A percentile compares a stretch with the other conserved stretches of the same genome.
These are phyloP conservation scores for Chlamydomonas sp. DNA, from an alignment of 139 green algal genomes.

Conservation along the genomic window DNA sequence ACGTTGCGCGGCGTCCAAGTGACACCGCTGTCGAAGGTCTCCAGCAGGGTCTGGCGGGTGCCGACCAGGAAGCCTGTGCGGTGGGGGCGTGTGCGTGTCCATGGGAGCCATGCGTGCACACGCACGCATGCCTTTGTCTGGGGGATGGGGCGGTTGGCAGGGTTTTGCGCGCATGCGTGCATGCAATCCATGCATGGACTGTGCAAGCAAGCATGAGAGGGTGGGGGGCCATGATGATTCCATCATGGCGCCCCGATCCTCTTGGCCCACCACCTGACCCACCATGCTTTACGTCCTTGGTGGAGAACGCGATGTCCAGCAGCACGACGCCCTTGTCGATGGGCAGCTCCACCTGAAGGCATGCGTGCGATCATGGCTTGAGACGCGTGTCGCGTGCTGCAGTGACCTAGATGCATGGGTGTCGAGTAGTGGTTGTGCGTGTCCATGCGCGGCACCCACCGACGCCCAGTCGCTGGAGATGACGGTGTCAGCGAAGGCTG, in stretches of 20 bases:
- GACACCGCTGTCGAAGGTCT: slow-evolving; percentile 92
- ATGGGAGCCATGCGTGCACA: background rate
- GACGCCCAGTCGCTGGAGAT: slow-evolving; percentile 11
- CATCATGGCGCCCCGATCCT: background rate
- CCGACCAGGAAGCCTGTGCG: slow-evolving; percentile 87
- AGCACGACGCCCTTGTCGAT: slow-evolving; percentile 88
- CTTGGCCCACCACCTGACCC: background rate
- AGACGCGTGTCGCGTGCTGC: background rate
- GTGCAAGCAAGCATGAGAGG: background rate
- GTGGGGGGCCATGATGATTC: background rate
- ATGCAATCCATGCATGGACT: background rate
- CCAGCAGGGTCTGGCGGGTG: slow-evolving; percentile 92
- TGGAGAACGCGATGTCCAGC: slow-evolving; percentile 91
- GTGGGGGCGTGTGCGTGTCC: background rate
- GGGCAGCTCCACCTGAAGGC: slow-evolving; percentile 63
- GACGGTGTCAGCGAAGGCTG: background rate
- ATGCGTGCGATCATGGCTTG: background rate
- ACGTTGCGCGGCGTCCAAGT: slow-evolving; percentile 79
- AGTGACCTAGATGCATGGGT: background rate
- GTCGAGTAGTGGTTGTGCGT: background rate
- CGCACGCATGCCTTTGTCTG: background rate
- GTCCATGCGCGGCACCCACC: background rate
- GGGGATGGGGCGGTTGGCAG: background rate
- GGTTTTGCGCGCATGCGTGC: background rate
- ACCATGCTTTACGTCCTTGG: slow-evolving; percentile 82